Evolutionary conservation across 225 moss, liverwort and hornwort genomes (phyloP).

Genomic region (Takakia lepidozioides): DNA sequence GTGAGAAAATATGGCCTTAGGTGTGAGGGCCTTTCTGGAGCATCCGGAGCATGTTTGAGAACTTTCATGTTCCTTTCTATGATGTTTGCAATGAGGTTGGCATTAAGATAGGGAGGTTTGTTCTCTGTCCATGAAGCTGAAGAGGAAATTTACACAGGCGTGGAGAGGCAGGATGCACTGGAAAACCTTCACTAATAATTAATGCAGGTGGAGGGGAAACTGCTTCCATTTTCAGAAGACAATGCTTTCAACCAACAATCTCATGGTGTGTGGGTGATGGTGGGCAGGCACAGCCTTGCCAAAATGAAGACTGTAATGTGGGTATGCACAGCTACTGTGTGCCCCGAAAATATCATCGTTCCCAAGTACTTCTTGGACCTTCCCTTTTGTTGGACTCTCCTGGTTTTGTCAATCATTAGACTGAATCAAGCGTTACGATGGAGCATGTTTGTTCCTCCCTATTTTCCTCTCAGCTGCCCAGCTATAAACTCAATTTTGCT

Average conservation of each 20-base stretch:
- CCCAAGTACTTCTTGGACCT: conserved; percentile 34
- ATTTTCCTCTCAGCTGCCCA: too few relatives aligned
- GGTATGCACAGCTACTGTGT: conserved; percentile 85
- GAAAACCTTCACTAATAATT: too few relatives aligned
- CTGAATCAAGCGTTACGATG: neutral
- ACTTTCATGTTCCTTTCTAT: conserved; percentile 80
- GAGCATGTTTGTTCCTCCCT: too few relatives aligned
- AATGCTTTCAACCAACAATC: too few relatives aligned
- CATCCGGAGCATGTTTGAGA: conserved; percentile 70
- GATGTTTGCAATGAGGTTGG: conserved; percentile 93
- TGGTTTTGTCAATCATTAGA: neutral
- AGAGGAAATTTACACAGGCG: too few relatives aligned
- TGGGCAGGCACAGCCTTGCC: conserved; percentile 76
- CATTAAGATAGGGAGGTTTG: conserved; percentile 47
- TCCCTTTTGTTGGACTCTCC: too few relatives aligned
- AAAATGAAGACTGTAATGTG: conserved; percentile 49
- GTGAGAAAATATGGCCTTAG: conserved; percentile 56
- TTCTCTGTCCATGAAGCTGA: neutral
- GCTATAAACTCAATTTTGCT: too few relatives aligned
- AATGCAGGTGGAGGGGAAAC: too few relatives aligned
- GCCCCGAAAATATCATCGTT: conserved; percentile 46
- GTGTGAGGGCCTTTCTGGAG: conserved; percentile 78
- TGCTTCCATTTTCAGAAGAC: too few relatives aligned
- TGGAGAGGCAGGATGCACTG: too few relatives aligned
- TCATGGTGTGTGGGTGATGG: too few relatives aligned